Conservation (phyloP, 495 filamentous ascomycete species). For the Penicillium odoratum region DNA sequence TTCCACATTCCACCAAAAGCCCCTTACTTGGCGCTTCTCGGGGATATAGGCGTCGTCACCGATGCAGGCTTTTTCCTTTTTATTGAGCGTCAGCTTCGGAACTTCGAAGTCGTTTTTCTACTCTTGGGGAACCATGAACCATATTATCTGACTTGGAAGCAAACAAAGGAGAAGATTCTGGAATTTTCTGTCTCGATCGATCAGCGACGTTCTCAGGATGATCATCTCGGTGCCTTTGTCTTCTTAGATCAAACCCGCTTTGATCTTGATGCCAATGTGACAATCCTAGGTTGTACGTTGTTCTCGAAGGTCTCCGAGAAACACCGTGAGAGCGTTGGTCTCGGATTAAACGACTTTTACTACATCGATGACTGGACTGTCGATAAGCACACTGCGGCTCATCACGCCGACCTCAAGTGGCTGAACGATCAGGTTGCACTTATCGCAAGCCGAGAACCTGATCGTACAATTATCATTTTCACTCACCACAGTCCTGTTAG, state of each 20-base stretch:
- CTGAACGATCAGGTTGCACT: constrained; percentile 47
- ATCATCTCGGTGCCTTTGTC: constrained; percentile 25
- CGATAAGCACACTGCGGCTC: constrained; percentile 39
- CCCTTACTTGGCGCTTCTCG: constrained; percentile 55
- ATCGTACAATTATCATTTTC: constrained; percentile 46
- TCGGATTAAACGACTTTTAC: constrained; percentile 51
- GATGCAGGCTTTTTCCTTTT: constrained; percentile 44
- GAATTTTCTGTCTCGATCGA: constrained; percentile 23
- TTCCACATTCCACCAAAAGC: constrained; percentile 46
- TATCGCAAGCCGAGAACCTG: constrained; percentile 33
- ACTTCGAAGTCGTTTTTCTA: constrained; percentile 50
- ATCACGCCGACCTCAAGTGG: constrained; percentile 48
- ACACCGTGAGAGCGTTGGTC: constrained; percentile 26
- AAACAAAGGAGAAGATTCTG: constrained; percentile 22
- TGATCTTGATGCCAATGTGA: constrained; percentile 34
- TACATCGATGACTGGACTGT: constrained; percentile 48
- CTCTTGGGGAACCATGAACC: constrained; percentile 60
- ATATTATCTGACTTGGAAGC: constrained; percentile 44
- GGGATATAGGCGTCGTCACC: constrained; percentile 54
- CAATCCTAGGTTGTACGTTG: constrained; percentile 48
- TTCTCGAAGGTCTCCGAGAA: constrained; percentile 24
- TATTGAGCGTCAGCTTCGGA: constrained; percentile 43
- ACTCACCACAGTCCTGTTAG: constrained; percentile 55
- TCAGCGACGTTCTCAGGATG: constrained; percentile 6
- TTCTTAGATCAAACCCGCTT: constrained; percentile 27